Evolutionary conservation across 345 rosid species (phyloP), one percentile per base, ranked within the genome.

Genomic region (Gossypium longicalyx): DNA sequence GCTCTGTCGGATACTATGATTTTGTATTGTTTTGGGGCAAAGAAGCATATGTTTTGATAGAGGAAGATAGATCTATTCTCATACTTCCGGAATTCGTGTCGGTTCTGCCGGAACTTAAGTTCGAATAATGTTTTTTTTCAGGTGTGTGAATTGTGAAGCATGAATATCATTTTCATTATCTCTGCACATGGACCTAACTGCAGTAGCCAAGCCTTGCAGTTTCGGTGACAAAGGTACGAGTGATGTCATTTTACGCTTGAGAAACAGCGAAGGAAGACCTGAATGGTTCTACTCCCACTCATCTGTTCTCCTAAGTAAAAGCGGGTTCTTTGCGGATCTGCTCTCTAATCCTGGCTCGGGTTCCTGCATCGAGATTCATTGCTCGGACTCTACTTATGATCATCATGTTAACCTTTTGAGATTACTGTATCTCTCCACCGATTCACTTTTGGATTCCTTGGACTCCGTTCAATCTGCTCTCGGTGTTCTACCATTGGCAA

Each of bases 391-490:
- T 45, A 78, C 74, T 63, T 84, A 86, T 67, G 83, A 84, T 43
- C 78, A 83, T 76, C 86, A 86, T 67, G 80, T 84, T 68, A 75
- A 68, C 69, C 84, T 84, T 34, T 73, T 87, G 79, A 86, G 74
- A 59, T 75, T 86, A 77, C 60, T 87, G 43, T 83, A 78, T 53
- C 75, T 81, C 23, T 83, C 83, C 8, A 27, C 34, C 0, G 84
- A 86, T 71, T 71, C 41, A 69, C 67, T 81, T 75, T 76, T 80
- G 73, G 81, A 82, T 67, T 84, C 84, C 9, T 53, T 84, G 62
- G 84, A 77, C 12, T 69, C 87, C 13, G 87, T 84, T 44, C 80
- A 80, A 77, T 86, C 86, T 41, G 85, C 87, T 44, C 57, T 86
- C 34, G 87, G 86, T 38, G 65, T 85, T 79, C 88, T 84, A 25